Evolutionary conservation across 202 grass and related monocot genomes (phyloP), one percentile per base, ranked within the genome.

Genomic region (Carex arenaria): DNA sequence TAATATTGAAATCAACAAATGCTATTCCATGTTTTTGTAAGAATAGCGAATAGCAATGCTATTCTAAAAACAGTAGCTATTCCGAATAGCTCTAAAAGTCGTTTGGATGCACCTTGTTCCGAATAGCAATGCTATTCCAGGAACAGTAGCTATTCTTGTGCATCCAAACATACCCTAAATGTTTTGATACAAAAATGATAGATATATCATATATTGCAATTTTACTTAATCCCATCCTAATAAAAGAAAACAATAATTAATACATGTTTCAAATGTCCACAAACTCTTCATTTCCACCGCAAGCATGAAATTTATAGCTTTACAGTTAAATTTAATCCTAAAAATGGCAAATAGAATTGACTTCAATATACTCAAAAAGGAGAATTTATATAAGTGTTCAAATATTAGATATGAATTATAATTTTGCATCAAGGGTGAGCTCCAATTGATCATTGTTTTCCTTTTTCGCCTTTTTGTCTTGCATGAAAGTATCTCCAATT

Each of bases 401-500:
- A 77, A 78, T 40, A 19, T 5, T 63, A 6, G 34, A 82, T 11
- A 78, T 11, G 12, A 40, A 32, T 82, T 72, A 89, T 80, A 72
- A 84, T 68, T 88, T 82, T 18, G 88, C 70, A 51, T 77, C 20
- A 43, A 85, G 63, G 65, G 32, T 31, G 40, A 54, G 54, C 60
- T 18, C 34, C 13, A 60, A 14, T 4, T 76, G 45, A 34, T 77
- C 34, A 66, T 89, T 67, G 23, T 85, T 45, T 82, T 90, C 63
- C 64, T 83, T 92, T 83, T 80, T 88, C 31, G 82, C 51, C 57
- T 88, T 64, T 18, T 76, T 86, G 3, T 85, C 83, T 56, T 52
- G 30, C 61, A 26, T 74, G 53, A 85, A 85, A 22, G 18, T 5
- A 36, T 87, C 85, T 82, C 71, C 78, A 9, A 82, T 74, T 32